Evolutionary conservation across 352 stramenopile genomes (phyloP), one percentile per base, ranked within the genome.

Genomic region (Phytophthora litchii): DNA sequence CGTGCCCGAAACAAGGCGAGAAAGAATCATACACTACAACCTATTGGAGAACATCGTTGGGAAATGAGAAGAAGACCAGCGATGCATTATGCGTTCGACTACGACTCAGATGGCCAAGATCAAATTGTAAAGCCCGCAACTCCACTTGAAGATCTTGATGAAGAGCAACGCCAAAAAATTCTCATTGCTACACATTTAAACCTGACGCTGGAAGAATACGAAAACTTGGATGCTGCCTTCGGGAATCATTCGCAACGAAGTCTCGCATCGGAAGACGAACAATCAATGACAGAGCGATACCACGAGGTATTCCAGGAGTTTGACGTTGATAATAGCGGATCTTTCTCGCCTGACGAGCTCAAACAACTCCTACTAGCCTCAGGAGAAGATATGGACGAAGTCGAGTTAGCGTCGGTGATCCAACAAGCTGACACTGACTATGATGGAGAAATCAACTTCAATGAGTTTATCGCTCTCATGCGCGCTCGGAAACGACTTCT

Each of bases 391-490:
- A 88, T 91, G 76, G 84, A 94, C 40, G 85, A 90, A 14, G 68
- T 71, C 0, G 85, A 94, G 58, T 75, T 94, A n/a, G 60, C 74
- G 8, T 65, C 63, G 0, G 76, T 92, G 12, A 80, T 92, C 34
- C 40, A 61, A 9, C 83, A 91, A 55, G 85, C 85, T 0, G 83
- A 94, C 55, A 76, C 70, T 13, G 75, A 95, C 46, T 64, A 76
- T 27, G 83, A 94, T 58, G 85, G 83, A 8, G 73, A 83, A 48
- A 91, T 95, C 55, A 68, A 94, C 43, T 91, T 92, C 44, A 60
- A 80, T 23, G 87, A 94, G 56, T 94, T 89, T 36, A 78, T 94
- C 17, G 74, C 47, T 3, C 73, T 95, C 20, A 93, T 95, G 85
- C 73, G 83, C 5, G 83, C 85, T 21, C 74, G 85, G 4, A 92